These are phyloP conservation scores for Plasmodium cynomolgi DNA, from an alignment of 169 alveolate genomes.

Conservation along the genomic window DNA sequence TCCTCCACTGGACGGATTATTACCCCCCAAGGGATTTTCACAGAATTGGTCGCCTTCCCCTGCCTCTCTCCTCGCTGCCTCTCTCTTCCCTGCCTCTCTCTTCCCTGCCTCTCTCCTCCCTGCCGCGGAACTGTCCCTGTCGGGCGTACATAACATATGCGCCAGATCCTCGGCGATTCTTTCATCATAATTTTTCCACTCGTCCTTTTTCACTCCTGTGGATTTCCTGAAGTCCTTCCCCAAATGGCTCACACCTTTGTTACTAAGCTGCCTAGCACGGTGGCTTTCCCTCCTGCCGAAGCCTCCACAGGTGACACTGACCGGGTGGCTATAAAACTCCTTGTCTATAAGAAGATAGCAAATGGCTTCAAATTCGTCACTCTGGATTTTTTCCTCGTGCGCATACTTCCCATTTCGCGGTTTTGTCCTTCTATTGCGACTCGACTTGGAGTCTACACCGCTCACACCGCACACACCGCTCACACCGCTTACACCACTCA, in stretches of 20 bases:
- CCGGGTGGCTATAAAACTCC: constrained; percentile 39
- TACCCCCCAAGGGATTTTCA: not conserved
- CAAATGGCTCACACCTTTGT: not conserved
- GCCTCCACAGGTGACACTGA: not conserved
- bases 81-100: not conserved
- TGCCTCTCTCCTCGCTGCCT: not conserved
- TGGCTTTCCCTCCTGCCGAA: not conserved
- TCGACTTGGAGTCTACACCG: not conserved
- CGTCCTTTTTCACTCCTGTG: not conserved
- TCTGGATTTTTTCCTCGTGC: not conserved
- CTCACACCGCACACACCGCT: too few species aligned
- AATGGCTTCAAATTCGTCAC: not conserved
- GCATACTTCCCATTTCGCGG: too few species aligned
- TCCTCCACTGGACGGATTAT: not conserved
- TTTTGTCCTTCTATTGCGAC: not conserved
- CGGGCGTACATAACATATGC: not conserved
- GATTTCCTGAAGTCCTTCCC: not conserved
- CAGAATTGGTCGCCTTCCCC: not conserved
- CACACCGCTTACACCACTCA: too few species aligned
- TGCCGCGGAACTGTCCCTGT: not conserved
- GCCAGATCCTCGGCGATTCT: not conserved
- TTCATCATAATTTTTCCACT: not conserved
- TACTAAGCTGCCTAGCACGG: not conserved
- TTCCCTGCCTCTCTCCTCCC: not conserved
- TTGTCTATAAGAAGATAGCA: constrained; percentile 14